Percentiles rank a stretch among this genome's conserved stretches.
phyloP scores from a whole-genome alignment of 371 early-diverging fungal species.

The Chytridium lagenaria region DNA sequence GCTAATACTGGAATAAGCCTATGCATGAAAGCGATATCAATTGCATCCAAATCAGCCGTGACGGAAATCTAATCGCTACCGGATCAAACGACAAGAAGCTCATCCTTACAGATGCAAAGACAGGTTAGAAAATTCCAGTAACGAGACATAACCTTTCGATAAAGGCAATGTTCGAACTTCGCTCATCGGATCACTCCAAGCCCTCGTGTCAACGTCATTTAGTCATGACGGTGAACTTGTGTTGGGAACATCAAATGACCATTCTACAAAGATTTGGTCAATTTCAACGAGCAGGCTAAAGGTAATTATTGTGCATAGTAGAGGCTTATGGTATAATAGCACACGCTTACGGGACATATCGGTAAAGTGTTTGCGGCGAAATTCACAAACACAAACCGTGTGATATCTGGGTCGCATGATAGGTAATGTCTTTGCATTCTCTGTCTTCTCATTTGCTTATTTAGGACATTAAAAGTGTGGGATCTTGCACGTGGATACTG shows the following conservation, averaged over 20 bases:
- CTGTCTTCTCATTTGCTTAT: neutral
- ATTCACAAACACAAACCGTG: slow-evolving; percentile 80
- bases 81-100: slow-evolving; percentile 89
- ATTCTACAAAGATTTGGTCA: slow-evolving; percentile 88
- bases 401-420: slow-evolving; percentile 94
- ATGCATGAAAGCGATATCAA: slow-evolving; percentile 81
- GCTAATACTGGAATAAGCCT: slow-evolving; percentile 19
- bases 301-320: slow-evolving; percentile 24
- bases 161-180: slow-evolving; percentile 47
- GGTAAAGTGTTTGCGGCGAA: slow-evolving; percentile 90
- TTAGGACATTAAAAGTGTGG: slow-evolving; percentile 94
- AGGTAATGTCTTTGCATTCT: neutral
- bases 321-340: slow-evolving; percentile 54
- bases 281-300: slow-evolving; percentile 71
- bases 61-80: slow-evolving; percentile 82
- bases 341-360: slow-evolving; percentile 94
- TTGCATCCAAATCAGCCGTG: slow-evolving; percentile 74
- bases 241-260: slow-evolving; percentile 89
- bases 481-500: slow-evolving; percentile 87
- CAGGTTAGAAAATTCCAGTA: slow-evolving; percentile 57
- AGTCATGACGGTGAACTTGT: slow-evolving; percentile 78
- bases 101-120: slow-evolving; percentile 78
- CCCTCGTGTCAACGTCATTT: slow-evolving; percentile 83
- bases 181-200: slow-evolving; percentile 85
- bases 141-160: neutral